Base-by-base conservation (phyloP, 768 basidiomycete species). In the Kwoniella bestiolae region DNA sequence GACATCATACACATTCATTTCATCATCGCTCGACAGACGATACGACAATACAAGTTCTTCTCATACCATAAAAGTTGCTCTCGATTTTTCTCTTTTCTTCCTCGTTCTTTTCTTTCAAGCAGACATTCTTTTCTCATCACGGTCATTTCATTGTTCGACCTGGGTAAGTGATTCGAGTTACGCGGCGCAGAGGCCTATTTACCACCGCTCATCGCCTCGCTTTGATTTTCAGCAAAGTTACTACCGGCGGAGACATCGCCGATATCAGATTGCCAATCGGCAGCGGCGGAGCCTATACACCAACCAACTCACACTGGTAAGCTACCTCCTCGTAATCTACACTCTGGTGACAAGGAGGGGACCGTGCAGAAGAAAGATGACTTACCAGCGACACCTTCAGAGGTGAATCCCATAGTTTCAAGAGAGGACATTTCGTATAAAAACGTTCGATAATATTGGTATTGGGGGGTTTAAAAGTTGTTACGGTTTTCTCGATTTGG, bases 361-460 rank as follows among this genome's bases (percentile, higher is more conserved):
- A 8, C n/a, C 16, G 28, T 26, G 50, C 9, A 11, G 28, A 51
- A 26, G 28, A 12, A 11, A 25, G 14, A 11, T 12, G 2, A 29
- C 50, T 51, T 51, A 51, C 50, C 50, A 29, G 50, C 50, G 25
- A 51, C 50, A 18, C 50, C 50, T 29, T 51, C 50, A 51, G 50
- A 28, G 5, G 50, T 51, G 28, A 51, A 51, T 51, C 50, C 50
- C 50, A 51, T 51, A 51, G 25, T 26, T 29, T 29, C 12, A 28
- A 25, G 28, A 51, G 50, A 31, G 25, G 50, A 51, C 50, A 51
- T 51, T 51, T 51, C 2, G 35, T 9, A 9, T 51, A 7, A 29
- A 25, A 3, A 29, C 28, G 50, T 26, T 7, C 12, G 12, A 12
- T 21, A 8, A 26, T 11, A 29, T 25, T 28, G 9, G 23, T 29